Percentiles rank a stretch among this genome's conserved stretches.
Evolutionary conservation across 164 flowering plant species (phyloP).

Genomic region (Kalanchoe fedtschenkoi): DNA sequence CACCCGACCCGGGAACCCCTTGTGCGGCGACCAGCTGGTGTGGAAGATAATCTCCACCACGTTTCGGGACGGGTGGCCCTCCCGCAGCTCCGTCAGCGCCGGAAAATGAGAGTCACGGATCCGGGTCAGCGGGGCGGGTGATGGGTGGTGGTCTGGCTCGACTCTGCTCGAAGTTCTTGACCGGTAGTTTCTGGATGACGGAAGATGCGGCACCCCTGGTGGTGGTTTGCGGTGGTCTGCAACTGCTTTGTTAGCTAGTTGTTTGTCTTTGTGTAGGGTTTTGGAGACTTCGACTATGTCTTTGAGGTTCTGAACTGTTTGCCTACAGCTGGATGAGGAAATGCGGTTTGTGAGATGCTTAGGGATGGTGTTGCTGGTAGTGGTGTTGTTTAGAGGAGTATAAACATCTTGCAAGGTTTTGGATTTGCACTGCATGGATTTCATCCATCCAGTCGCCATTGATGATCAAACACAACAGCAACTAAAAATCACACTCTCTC

Average conservation of each 20-base stretch:
- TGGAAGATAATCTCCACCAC: conserved; percentile 93
- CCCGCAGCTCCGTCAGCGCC: conserved; percentile 57
- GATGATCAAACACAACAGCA: conserved; percentile 13
- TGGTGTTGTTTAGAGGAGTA: background rate
- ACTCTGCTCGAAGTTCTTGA: conserved; percentile 1
- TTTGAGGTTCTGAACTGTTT: conserved; percentile 38
- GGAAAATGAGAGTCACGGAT: conserved; percentile 38
- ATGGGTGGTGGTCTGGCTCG: background rate
- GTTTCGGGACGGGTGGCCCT: conserved; percentile 81
- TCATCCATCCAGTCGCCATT: conserved; percentile 86
- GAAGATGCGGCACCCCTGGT: too few relatives aligned
- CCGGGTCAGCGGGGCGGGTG: conserved; percentile 12
- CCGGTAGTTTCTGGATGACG: conserved; percentile 8
- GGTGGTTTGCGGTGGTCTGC: conserved; percentile 8
- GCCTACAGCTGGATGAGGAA: conserved; percentile 50
- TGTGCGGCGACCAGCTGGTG: conserved; percentile 61
- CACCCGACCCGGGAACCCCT: conserved; percentile 53
- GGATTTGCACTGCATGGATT: conserved; percentile 81
- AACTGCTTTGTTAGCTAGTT: too few relatives aligned
- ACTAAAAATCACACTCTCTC: conserved; percentile 7
- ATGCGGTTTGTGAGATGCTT: conserved; percentile 23
- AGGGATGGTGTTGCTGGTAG: conserved; percentile 15
- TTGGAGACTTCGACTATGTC: conserved; percentile 52
- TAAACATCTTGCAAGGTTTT: conserved; percentile 66
- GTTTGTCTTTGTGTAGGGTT: conserved; percentile 19